Evolutionary conservation across 1,139 yeast species (phyloP), one percentile per base, ranked within the genome.

Genomic region (Yamadazyma pseudoaaseri): DNA sequence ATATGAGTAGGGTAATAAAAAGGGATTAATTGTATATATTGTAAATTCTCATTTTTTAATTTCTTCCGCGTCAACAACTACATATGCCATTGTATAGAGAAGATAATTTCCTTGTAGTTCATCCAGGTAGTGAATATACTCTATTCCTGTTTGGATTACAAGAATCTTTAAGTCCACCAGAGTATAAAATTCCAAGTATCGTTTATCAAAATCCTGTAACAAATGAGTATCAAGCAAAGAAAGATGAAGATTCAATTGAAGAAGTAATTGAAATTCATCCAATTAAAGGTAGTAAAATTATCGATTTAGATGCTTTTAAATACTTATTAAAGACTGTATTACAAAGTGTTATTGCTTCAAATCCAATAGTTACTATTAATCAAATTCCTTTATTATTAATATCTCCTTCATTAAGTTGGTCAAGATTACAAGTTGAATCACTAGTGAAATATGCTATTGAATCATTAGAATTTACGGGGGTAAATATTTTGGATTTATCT

Each of bases 111-210:
- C 60, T 71, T 61, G 76, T 89, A 33, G 76, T 90, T 27, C 81
- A 86, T 39, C 87, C 95, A 1, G 96, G 96, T n/a, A 81, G 95
- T 2, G 69, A 65, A 37, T 62, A 73, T 36, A 86, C 97, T 1
- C 64, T 82, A 36, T 86, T 86, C 27, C 83, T 84, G 47, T 81
- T 86, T 54, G 97, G 97, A 2, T 65, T 90, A 27, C 81, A 79
- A 34, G 97, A 90, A 44, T 72, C 86, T 1, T 70, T 86, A 43
- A 64, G 85, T 3, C 89, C 95, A 2, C 95, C 97, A 1, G 76
- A 79, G 30, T 76, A 75, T 45, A 78, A 78, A 40, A 67, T 89
- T 25, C 95, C 96, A 9, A 79, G 96, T 0, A 68, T 70, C 20
- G 95, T 90, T 6, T 89, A 79, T 56, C 67, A 65, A 41, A 74